These are phyloP conservation scores for Globisporangium cylindrosporum DNA, from an alignment of 352 stramenopile genomes.

Conservation along the genomic window DNA sequence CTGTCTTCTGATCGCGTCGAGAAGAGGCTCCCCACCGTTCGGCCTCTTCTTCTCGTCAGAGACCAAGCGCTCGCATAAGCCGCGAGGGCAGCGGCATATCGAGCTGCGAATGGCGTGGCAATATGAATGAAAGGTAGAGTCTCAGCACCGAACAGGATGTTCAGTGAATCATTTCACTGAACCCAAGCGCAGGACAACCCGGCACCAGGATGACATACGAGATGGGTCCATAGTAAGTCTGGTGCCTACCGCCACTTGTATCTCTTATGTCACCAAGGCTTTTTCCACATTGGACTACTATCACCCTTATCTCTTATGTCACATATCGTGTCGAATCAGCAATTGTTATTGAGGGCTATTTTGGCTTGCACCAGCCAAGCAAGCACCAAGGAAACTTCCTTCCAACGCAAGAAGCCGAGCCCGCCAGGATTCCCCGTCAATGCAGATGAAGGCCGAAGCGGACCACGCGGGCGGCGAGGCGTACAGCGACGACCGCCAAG, in stretches of 20 bases:
- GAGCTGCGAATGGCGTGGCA: no score
- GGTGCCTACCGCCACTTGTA: no score
- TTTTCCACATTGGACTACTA: neutral
- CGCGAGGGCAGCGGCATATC: neutral
- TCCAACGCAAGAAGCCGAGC: neutral
- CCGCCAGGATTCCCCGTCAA: neutral
- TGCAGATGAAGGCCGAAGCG: conserved; percentile 8
- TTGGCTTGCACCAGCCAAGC: neutral
- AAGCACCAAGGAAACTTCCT: neutral
- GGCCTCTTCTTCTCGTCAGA: neutral
- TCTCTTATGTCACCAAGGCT: no score
- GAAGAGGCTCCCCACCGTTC: neutral
- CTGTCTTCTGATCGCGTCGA: neutral
- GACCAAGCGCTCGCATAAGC: neutral
- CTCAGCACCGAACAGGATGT: no score
- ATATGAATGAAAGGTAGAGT: no score
- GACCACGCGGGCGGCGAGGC: neutral
- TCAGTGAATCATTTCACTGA: no score
- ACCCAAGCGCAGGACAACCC: no score
- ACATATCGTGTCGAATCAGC: neutral
- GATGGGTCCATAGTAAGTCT: no score
- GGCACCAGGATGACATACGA: no score
- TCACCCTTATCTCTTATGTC: neutral
- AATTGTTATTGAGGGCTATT: neutral
- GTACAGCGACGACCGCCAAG: neutral